Evolutionary conservation across 129 eudicot genomes (phyloP).

Genomic region (Helichrysum umbraculigerum): DNA sequence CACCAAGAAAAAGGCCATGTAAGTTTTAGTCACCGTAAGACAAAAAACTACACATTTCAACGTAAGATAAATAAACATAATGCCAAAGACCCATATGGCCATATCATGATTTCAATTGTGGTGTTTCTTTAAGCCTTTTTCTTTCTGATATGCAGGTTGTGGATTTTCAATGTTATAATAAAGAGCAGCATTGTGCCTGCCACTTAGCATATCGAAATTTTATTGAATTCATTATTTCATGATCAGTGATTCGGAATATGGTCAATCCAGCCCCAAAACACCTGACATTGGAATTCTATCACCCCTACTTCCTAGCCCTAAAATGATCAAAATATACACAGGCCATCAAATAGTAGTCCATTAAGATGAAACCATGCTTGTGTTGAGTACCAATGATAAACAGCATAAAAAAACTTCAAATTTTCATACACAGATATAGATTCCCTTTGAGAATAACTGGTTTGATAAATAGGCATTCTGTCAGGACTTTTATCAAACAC

Average conservation of each 20-base stretch:
- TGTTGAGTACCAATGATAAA: too few relatives aligned
- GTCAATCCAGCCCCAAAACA: neutral
- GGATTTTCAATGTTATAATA: neutral
- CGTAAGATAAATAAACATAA: too few relatives aligned
- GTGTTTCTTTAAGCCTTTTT: neutral
- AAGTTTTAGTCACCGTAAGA: neutral
- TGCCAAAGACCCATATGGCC: too few relatives aligned
- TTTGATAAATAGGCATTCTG: constrained; percentile 10
- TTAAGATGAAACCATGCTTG: too few relatives aligned
- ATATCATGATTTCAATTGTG: neutral
- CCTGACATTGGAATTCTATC: too few relatives aligned
- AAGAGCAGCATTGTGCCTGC: neutral
- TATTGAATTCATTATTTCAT: neutral
- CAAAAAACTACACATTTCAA: neutral
- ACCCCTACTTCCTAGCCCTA: too few relatives aligned
- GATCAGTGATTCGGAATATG: neutral
- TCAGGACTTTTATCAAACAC: constrained; percentile 18
- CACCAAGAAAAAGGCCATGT: neutral
- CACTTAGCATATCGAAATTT: neutral
- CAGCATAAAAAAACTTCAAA: too few relatives aligned
- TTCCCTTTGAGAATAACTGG: neutral
- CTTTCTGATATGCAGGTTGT: neutral
- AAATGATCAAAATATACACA: too few relatives aligned
- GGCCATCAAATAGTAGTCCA: too few relatives aligned
- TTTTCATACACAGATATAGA: constrained; percentile 5